Percentiles rank a stretch among this genome's conserved stretches.
Conservation (phyloP, 495 filamentous ascomycete species). For the Daldinia bambusicola region DNA sequence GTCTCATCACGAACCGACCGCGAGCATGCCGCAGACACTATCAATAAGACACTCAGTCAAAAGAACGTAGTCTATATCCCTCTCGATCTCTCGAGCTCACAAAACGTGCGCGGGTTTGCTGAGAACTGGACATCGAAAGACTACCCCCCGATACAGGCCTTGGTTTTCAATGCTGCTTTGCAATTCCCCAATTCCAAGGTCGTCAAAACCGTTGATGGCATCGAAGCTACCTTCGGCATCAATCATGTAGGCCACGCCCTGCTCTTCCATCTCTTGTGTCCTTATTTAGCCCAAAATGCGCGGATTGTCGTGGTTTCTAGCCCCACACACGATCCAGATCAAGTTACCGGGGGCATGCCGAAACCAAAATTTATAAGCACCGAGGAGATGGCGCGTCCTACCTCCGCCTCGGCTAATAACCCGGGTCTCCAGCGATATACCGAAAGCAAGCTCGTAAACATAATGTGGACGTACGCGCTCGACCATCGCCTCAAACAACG, state of each 20-base stretch:
- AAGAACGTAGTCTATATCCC: not conserved
- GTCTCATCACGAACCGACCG: not conserved
- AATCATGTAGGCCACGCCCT: constrained; percentile 51
- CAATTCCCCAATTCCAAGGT: not conserved
- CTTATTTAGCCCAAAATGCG: constrained; percentile 46
- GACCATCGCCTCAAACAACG: constrained; percentile 45
- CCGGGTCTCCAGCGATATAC: constrained; percentile 63
- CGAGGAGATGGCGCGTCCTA: constrained; percentile 49
- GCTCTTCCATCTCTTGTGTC: constrained; percentile 60
- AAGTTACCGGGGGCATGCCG: constrained; percentile 52
- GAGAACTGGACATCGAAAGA: not conserved
- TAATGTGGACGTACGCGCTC: constrained; percentile 66
- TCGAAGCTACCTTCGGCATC: not conserved
- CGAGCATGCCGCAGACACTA: constrained; percentile 1
- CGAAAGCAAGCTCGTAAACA: constrained; percentile 75
- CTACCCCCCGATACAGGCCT: not conserved
- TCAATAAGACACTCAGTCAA: not conserved
- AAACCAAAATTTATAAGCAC: constrained; percentile 53
- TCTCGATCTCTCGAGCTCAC: not conserved
- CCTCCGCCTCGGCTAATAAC: constrained; percentile 9
- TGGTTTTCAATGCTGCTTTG: not conserved
- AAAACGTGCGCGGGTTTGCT: not conserved
- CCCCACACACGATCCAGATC: constrained; percentile 49
- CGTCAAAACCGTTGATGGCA: not conserved
- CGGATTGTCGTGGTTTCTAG: constrained; percentile 57